phyloP scores from a whole-genome alignment of 2,329 filamentous ascomycete species.

The Scortechinia acanthostroma region DNA sequence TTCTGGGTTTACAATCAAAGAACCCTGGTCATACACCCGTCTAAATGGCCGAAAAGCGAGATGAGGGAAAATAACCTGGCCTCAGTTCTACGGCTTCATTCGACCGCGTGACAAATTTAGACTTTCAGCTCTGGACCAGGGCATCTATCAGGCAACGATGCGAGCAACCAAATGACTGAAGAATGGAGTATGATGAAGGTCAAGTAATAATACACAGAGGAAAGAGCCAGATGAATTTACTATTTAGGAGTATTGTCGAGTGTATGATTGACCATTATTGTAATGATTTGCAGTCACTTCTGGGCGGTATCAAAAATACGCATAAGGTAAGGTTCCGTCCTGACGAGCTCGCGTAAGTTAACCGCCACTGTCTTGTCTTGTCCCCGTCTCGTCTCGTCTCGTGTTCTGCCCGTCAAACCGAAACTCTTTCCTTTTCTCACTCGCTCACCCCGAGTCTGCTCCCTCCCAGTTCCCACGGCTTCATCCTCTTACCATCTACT shows the following conservation, averaged over 20 bases:
- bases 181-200: too few species aligned
- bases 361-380: constrained; percentile 18
- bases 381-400: constrained; percentile 4
- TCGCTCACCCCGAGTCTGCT: constrained; percentile 6
- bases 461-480: constrained; percentile 4
- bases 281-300: constrained; percentile 10
- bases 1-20: too few species aligned
- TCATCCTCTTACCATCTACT: constrained; percentile 4
- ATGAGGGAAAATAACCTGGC: neutral
- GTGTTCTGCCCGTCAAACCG: constrained; percentile 6
- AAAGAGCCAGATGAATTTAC: constrained; percentile 22
- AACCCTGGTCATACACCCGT: too few species aligned
- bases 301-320: constrained; percentile 12
- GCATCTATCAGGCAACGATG: too few species aligned
- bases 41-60: too few species aligned
- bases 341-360: constrained; percentile 16
- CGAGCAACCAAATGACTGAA: too few species aligned
- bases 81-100: too few species aligned
- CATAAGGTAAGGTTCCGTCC: constrained; percentile 7
- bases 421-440: constrained; percentile 8
- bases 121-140: too few species aligned
- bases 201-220: too few species aligned
- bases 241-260: constrained; percentile 23
- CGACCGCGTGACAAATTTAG: neutral
- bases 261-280: constrained; percentile 12